Base-by-base conservation (phyloP, 371 early-diverging fungal genomes). In the Funneliformis caledonium region DNA sequence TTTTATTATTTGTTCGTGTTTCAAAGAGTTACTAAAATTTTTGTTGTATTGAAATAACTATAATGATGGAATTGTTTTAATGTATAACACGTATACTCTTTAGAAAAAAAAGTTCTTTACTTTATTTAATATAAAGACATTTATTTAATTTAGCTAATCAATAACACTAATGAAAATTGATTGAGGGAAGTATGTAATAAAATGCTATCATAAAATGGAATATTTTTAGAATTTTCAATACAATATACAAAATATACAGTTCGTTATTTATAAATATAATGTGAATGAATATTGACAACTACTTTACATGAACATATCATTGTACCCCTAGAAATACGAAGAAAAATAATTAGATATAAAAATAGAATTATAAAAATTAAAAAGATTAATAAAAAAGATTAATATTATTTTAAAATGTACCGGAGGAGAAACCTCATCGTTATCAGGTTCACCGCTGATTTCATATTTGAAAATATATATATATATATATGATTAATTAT, bases 401-500 rank as follows among this genome's bases (percentile, higher is more conserved):
- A n/a, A 47, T 33, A 65, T 43, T 47, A 37, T 33, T 37, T 22
- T 22, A 16, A 82, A 59, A 22, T 87, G 86, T 88, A 90, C 93
- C 60, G 95, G 95, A 50, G 95, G 95, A 47, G 88, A 89, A 4
- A 93, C 82, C 42, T 93, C 93, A 84, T 95, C 95, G 80, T 90
- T 90, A 78, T 95, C 94, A 11, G 95, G 94, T n/a, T 92, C 94
- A 70, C 93, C 93, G 61, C 89, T 84, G 76, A 86, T 87, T 47
- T 56, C 19, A 56, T 80, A 37, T 47, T 50, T 52, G 60, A 48
- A 52, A 37, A 37, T 2, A 37, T 0, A 37, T 37, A 37, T 37
- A 43, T 42, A 37, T 45, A 43, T 67, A 52, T 12, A 78, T 77
- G 75, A 73, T 78, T 62, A 76, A 33, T 64, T 43, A 70, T 37